phyloP scores from a whole-genome alignment of 208 protist species.

The Acanthamoeba quina region DNA sequence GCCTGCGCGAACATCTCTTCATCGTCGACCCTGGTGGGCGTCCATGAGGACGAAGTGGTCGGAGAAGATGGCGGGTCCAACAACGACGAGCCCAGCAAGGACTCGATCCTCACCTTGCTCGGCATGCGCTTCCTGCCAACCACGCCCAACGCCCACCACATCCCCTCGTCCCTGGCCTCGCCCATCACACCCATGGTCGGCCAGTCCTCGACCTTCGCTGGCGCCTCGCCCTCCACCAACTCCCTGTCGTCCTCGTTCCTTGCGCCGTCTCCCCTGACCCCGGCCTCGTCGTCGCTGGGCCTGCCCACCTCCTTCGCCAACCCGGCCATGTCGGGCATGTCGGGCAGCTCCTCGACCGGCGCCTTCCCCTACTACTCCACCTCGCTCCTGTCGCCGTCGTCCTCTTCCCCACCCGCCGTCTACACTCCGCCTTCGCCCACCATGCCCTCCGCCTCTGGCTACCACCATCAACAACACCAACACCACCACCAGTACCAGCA shows the following conservation, averaged over 20 bases:
- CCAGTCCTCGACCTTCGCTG: not conserved
- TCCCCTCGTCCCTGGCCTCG: not conserved
- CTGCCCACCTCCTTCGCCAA: not conserved
- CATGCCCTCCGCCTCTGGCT: not conserved
- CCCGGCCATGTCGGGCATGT: not conserved
- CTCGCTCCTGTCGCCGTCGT: not conserved
- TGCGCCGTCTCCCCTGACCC: not conserved
- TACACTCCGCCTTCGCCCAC: slow-evolving; percentile 11
- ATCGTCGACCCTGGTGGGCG: not conserved
- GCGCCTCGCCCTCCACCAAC: not conserved
- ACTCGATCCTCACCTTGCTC: slow-evolving; percentile 16
- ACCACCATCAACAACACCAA: not conserved
- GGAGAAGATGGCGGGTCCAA: too few relatives aligned
- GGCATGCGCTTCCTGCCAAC: slow-evolving; percentile 36
- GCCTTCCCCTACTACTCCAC: slow-evolving; percentile 12
- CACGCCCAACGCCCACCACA: not conserved
- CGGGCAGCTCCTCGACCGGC: not conserved
- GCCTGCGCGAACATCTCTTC: not conserved
- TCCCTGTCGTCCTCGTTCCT: not conserved
- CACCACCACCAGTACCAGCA: not conserved
- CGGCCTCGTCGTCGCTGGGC: not conserved
- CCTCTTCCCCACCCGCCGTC: slow-evolving; percentile 14
- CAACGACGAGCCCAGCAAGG: not conserved
- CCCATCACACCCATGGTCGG: slow-evolving; percentile 3
- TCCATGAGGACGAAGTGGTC: not conserved